Evolutionary conservation across 768 basidiomycete species (phyloP).

Genomic region (Daedalea quercina): DNA sequence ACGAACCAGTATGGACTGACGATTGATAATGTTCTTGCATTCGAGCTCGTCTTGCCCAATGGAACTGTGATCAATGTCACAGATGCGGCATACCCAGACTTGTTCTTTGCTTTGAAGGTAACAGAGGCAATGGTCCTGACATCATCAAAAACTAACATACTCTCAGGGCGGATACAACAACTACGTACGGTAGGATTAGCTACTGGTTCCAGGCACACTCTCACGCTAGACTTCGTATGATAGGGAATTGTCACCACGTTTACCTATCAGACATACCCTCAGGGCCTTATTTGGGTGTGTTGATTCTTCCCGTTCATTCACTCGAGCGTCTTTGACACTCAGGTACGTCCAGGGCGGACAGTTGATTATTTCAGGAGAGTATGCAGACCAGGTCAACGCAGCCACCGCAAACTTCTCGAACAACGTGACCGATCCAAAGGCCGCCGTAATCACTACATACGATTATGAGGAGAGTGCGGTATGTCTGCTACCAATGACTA

Average conservation of each 20-base stretch:
- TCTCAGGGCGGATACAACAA: conserved; percentile 57
- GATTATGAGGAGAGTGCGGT: conserved; percentile 31
- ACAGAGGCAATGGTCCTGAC: not conserved
- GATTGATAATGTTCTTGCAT: conserved; percentile 45
- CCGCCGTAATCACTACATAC: conserved; percentile 40
- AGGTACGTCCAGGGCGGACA: conserved; percentile 43
- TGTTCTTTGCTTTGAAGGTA: conserved; percentile 40
- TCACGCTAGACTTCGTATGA: not conserved
- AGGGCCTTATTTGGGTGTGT: conserved; percentile 54
- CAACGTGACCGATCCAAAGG: conserved; percentile 43
- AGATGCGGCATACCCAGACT: conserved; percentile 24
- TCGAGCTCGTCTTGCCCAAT: conserved; percentile 51
- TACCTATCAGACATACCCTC: conserved; percentile 45
- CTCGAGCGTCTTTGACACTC: conserved; percentile 27
- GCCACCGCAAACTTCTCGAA: conserved; percentile 37
- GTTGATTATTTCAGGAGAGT: conserved; percentile 24
- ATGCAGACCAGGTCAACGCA: conserved; percentile 16
- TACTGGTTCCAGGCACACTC: not conserved
- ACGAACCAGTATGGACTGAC: conserved; percentile 58
- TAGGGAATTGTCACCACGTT: conserved; percentile 58
- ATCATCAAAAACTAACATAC: not conserved
- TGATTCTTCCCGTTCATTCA: conserved; percentile 22
- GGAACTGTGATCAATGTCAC: conserved; percentile 37
- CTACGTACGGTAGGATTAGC: conserved; percentile 29
- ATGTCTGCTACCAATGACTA: conserved; percentile 3